These are phyloP conservation scores for Toxoplasma gondii DNA, from an alignment of 169 alveolate genomes.

Conservation along the genomic window DNA sequence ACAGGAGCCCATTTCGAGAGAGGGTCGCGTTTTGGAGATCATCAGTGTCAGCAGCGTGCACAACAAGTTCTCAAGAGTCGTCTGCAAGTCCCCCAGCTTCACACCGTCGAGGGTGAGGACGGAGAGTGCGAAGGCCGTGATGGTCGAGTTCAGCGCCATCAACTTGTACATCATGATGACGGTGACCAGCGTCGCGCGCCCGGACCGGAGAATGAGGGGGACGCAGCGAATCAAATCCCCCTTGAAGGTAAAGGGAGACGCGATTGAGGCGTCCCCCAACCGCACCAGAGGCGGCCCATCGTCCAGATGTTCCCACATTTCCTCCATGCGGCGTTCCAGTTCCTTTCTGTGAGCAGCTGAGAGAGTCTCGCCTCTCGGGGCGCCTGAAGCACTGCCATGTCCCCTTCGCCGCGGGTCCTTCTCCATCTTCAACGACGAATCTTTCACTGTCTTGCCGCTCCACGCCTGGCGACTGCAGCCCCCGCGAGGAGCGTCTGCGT, in stretches of 20 bases:
- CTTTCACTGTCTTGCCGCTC: not conserved
- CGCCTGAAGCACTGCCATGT: not conserved
- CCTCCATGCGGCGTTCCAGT: constrained; percentile 32
- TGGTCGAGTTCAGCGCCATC: constrained; percentile 93
- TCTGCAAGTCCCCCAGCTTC: constrained; percentile 96
- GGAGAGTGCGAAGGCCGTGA: constrained; percentile 94
- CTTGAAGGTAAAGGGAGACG: constrained; percentile 98
- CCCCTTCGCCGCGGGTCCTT: not conserved
- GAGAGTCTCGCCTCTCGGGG: not conserved
- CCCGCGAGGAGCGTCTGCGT: not conserved
- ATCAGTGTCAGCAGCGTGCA: constrained; percentile 78
- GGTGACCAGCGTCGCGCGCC: constrained; percentile 95
- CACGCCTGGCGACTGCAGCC: not conserved
- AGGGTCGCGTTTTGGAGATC: constrained; percentile 77
- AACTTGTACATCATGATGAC: constrained; percentile 96
- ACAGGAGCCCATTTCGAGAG: constrained; percentile 57
- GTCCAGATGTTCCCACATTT: constrained; percentile 76
- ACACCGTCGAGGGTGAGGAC: constrained; percentile 97
- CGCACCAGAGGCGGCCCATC: constrained; percentile 85
- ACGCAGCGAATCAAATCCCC: constrained; percentile 90
- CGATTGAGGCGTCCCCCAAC: constrained; percentile 98
- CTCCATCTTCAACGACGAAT: too few species aligned
- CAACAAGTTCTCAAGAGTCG: constrained; percentile 86
- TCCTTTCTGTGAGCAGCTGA: not conserved
- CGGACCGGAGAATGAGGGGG: constrained; percentile 79